These are phyloP conservation scores for Trichophaea hybrida DNA, from an alignment of 2,329 filamentous ascomycete species.

Conservation along the genomic window DNA sequence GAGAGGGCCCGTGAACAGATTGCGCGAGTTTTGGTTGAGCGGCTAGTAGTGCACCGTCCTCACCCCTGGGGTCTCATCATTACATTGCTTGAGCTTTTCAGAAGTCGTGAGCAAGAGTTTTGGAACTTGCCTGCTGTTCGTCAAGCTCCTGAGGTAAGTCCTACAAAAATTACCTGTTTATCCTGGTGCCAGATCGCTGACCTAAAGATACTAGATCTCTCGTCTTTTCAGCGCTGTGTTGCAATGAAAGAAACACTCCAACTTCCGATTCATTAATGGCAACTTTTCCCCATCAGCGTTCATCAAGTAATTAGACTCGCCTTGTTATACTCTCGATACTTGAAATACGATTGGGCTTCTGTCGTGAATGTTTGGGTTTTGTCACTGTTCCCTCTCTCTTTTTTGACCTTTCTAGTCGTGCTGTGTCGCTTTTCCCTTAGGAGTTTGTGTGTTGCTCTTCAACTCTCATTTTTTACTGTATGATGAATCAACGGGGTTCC, in stretches of 20 bases:
- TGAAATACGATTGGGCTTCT: no score
- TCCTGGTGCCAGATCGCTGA: no score
- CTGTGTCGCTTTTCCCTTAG: no score
- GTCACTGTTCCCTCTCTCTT: no score
- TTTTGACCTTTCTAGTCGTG: no score
- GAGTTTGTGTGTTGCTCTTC: no score
- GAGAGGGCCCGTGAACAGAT: constrained; percentile 79
- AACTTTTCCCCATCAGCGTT: no score
- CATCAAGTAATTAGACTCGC: no score
- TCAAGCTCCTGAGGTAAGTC: not conserved
- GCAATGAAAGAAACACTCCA: not conserved
- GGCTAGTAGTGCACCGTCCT: constrained; percentile 74
- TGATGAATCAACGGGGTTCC: no score
- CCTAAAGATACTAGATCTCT: not conserved
- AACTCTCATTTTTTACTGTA: no score
- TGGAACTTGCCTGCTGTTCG: constrained; percentile 51
- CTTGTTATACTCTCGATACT: no score
- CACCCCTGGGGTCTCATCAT: constrained; percentile 93
- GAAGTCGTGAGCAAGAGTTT: constrained; percentile 82
- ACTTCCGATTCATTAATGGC: not conserved
- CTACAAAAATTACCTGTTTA: not conserved
- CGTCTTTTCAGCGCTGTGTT: not conserved
- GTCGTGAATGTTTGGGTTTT: no score
- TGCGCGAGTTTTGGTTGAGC: constrained; percentile 73
- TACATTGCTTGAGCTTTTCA: constrained; percentile 74